Conservation (phyloP, 495 filamentous ascomycete species). For the Aspergillus diversus region DNA sequence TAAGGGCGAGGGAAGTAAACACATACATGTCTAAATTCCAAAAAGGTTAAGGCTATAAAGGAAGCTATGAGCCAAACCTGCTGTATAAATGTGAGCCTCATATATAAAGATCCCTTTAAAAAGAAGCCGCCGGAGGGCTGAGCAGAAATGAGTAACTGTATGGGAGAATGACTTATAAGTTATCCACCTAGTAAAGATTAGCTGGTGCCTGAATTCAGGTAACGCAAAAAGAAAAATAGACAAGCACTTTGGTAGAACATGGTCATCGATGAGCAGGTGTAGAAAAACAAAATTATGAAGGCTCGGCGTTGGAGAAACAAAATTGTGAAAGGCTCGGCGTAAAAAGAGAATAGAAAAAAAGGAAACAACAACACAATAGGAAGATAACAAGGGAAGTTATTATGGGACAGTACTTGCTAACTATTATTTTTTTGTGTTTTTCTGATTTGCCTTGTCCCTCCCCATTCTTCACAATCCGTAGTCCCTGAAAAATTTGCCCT, state of each 20-base stretch:
- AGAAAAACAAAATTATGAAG: neutral
- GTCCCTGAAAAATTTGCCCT: neutral
- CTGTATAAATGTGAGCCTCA: neutral
- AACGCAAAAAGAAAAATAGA: neutral
- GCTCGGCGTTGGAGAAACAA: neutral
- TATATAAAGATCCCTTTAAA: neutral
- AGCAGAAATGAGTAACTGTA: neutral
- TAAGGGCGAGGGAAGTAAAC: no score
- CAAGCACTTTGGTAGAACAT: neutral
- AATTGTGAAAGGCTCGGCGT: neutral
- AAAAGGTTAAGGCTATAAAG: no score
- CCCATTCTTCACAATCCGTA: no score
- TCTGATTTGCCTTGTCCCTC: neutral
- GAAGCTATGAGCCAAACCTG: no score
- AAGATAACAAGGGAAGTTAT: neutral
- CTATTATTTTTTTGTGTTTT: slow-evolving; percentile 5
- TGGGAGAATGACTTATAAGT: neutral
- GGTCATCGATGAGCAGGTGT: neutral
- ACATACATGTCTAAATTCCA: no score
- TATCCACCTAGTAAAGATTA: neutral
- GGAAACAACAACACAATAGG: neutral
- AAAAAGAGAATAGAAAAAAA: neutral
- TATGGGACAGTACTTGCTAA: slow-evolving; percentile 1
- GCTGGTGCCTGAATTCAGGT: neutral
- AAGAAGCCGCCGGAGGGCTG: neutral